Percentiles rank a stretch among this genome's conserved stretches.
These are phyloP conservation scores for Cyberlindnera suaveolens DNA, from an alignment of 805 yeast species.

Conservation along the genomic window DNA sequence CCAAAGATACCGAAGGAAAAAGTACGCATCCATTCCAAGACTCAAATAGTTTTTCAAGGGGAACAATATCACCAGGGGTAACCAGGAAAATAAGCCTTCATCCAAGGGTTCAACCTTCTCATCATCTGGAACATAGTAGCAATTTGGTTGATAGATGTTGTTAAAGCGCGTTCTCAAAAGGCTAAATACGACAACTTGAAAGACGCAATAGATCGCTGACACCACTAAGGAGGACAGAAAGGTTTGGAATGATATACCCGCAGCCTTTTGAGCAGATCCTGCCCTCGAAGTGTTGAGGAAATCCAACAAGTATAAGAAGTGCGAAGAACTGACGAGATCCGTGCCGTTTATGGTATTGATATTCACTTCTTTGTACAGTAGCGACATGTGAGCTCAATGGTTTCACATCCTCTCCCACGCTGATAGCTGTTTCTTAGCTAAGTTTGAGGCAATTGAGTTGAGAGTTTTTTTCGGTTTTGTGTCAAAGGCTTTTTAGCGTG, in stretches of 20 bases:
- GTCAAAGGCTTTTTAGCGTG: too few species aligned
- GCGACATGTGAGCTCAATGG: too few species aligned
- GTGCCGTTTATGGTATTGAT: slow-evolving; percentile 5
- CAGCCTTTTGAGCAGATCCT: slow-evolving; percentile 51
- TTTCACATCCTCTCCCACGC: too few species aligned
- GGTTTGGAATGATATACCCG: slow-evolving; percentile 52
- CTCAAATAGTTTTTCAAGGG: slow-evolving; percentile 39
- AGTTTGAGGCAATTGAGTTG: too few species aligned
- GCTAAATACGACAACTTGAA: slow-evolving; percentile 43
- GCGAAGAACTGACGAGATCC: slow-evolving; percentile 13
- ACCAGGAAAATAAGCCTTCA: slow-evolving; percentile 51
- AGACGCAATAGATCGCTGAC: slow-evolving; percentile 44
- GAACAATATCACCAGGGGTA: slow-evolving; percentile 34
- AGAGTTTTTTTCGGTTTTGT: too few species aligned
- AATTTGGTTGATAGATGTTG: slow-evolving; percentile 50
- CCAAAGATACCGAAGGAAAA: slow-evolving; percentile 56
- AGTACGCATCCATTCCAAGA: slow-evolving; percentile 70
- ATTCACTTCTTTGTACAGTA: not conserved
- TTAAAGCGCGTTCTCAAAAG: slow-evolving; percentile 30
- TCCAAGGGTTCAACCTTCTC: slow-evolving; percentile 34
- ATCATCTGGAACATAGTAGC: slow-evolving; percentile 33
- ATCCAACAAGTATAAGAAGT: slow-evolving; percentile 22
- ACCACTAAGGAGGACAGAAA: slow-evolving; percentile 50
- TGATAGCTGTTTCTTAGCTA: too few species aligned
- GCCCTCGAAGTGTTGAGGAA: slow-evolving; percentile 49